Conservation (phyloP, 257 asterid genomes). For the Thymus mandschuricus region DNA sequence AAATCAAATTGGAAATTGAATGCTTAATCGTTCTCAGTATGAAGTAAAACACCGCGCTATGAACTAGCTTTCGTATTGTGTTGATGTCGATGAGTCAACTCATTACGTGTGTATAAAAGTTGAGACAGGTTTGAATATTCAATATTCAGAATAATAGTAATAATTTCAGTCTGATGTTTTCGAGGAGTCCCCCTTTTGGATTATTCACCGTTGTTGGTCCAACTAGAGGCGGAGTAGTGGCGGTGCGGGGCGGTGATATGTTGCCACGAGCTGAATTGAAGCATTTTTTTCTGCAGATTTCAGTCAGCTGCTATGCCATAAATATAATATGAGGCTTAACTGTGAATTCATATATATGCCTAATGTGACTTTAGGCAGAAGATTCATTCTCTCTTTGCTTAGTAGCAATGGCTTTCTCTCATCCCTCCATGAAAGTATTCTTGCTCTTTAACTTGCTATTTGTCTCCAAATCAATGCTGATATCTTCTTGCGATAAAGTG, state of each 20-base stretch:
- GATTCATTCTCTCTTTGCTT: slow-evolving; percentile 6
- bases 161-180: not conserved
- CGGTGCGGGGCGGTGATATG: slow-evolving; percentile 27
- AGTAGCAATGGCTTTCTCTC: slow-evolving; percentile 33
- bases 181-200: slow-evolving; percentile 19
- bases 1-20: not conserved
- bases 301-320: slow-evolving; percentile 4
- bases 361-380: slow-evolving; percentile 4
- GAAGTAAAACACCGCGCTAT: not conserved
- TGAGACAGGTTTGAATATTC: not conserved
- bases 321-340: not conserved
- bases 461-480: slow-evolving; percentile 7
- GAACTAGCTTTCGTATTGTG: not conserved
- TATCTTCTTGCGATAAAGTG: slow-evolving; percentile 39
- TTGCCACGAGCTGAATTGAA: slow-evolving; percentile 36
- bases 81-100: not conserved
- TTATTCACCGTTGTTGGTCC: slow-evolving; percentile 38
- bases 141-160: not conserved
- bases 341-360: not conserved
- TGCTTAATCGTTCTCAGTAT: not conserved
- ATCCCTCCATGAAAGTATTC: slow-evolving; percentile 22
- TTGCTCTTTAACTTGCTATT: slow-evolving; percentile 35
- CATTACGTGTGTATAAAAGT: not conserved
- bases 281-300: not conserved
- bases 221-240: slow-evolving; percentile 36